Evolutionary conservation across 2,329 filamentous ascomycete genomes (phyloP).

Genomic region (Ambrosiella xylebori): DNA sequence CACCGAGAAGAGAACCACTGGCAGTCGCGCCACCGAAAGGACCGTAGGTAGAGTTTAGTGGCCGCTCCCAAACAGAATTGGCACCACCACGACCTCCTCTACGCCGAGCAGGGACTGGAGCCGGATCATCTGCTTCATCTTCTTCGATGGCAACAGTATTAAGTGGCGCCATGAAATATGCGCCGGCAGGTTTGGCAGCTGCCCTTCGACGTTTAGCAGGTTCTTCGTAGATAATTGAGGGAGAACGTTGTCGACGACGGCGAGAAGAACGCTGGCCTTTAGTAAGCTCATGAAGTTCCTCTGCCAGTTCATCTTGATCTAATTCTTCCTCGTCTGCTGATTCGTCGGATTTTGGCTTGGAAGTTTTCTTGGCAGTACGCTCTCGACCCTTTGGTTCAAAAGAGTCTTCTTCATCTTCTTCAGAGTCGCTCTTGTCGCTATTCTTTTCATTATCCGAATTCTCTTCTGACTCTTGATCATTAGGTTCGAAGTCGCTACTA

Average conservation of each 20-base stretch:
- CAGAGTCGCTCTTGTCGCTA: slow-evolving; percentile 23
- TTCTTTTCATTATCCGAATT: slow-evolving; percentile 32
- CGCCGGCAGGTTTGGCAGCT: slow-evolving; percentile 45
- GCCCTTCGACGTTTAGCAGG: slow-evolving; percentile 34
- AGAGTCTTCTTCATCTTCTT: slow-evolving; percentile 23
- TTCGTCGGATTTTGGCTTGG: slow-evolving; percentile 25
- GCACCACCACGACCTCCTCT: slow-evolving; percentile 46
- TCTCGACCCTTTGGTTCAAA: slow-evolving; percentile 26
- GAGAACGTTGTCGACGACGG: slow-evolving; percentile 26
- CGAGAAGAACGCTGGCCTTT: slow-evolving; percentile 36
- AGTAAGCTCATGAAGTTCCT: slow-evolving; percentile 46
- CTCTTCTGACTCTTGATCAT: slow-evolving; percentile 36
- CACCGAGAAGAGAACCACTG: slow-evolving; percentile 51
- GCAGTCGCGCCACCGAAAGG: slow-evolving; percentile 81
- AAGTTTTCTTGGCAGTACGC: slow-evolving; percentile 24
- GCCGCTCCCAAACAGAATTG: slow-evolving; percentile 52
- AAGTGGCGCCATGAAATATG: slow-evolving; percentile 74
- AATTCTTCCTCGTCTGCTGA: slow-evolving; percentile 31
- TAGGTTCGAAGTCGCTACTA: slow-evolving; percentile 45
- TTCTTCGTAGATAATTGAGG: slow-evolving; percentile 42
- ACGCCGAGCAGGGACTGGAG: slow-evolving; percentile 51
- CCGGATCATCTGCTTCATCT: slow-evolving; percentile 50
- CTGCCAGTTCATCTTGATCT: slow-evolving; percentile 46
- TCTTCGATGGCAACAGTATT: slow-evolving; percentile 46
- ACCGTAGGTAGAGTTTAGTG: slow-evolving; percentile 74